These are phyloP conservation scores for Pythium pyrilobum DNA, from an alignment of 352 stramenopile genomes.

Conservation along the genomic window DNA sequence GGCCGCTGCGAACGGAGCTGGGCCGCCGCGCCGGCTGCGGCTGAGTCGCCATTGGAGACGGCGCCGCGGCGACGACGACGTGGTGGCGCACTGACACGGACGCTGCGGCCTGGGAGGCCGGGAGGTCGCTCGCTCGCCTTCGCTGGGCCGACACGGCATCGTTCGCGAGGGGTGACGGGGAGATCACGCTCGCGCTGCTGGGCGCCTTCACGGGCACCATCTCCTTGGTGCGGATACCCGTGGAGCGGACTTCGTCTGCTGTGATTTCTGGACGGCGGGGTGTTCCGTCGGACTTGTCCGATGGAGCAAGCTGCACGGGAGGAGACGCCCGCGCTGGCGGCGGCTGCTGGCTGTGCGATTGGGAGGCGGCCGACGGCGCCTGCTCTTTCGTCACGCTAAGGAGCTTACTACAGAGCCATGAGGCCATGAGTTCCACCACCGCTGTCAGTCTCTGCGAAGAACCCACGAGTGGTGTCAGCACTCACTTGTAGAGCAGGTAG, in stretches of 20 bases:
- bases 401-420: constrained; percentile 23
- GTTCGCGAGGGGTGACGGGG: not conserved
- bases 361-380: not conserved
- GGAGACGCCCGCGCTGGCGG: not conserved
- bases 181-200: not conserved
- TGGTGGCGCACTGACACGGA: not conserved
- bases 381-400: constrained; percentile 35
- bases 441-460: not conserved
- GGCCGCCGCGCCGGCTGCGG: constrained; percentile 19
- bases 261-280: constrained; percentile 9
- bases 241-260: constrained; percentile 7
- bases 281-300: constrained; percentile 11
- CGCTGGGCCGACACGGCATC: not conserved
- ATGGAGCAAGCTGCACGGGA: not conserved
- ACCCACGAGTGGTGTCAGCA: not conserved
- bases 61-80: not conserved
- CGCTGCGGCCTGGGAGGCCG: not conserved
- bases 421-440: not conserved
- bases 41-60: not conserved
- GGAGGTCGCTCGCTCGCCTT: not conserved
- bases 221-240: constrained; percentile 9
- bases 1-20: constrained; percentile 40
- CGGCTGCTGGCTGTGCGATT: not conserved
- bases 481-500: constrained; percentile 57
- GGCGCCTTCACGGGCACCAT: constrained; percentile 10